Evolutionary conservation across 805 yeast species (phyloP).

Genomic region (Suhomyces sp.): DNA sequence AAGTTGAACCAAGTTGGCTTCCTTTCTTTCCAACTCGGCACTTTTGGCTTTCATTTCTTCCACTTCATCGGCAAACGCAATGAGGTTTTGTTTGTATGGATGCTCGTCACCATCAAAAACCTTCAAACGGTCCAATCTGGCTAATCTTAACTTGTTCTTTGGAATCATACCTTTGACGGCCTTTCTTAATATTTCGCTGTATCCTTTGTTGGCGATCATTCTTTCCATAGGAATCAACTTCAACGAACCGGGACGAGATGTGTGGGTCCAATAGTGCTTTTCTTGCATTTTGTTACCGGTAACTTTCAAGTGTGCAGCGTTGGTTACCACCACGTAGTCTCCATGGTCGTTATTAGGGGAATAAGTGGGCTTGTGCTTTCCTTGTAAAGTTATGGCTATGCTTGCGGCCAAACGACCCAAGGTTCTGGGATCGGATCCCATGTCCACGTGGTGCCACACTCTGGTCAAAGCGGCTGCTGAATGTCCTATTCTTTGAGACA

Average conservation of each 20-base stretch:
- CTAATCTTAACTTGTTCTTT: slow-evolving; percentile 76
- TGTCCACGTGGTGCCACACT: slow-evolving; percentile 94
- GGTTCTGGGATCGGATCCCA: slow-evolving; percentile 78
- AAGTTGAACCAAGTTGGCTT: slow-evolving; percentile 30
- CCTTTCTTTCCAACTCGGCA: slow-evolving; percentile 35
- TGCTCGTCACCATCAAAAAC: slow-evolving; percentile 84
- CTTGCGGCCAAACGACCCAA: slow-evolving; percentile 89
- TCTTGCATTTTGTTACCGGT: slow-evolving; percentile 82
- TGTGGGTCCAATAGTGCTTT: slow-evolving; percentile 86
- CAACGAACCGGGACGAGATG: slow-evolving; percentile 85
- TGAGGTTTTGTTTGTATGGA: slow-evolving; percentile 78
- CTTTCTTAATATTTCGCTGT: slow-evolving; percentile 74
- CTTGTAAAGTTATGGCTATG: slow-evolving; percentile 84
- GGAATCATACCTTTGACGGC: slow-evolving; percentile 98
- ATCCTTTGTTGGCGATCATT: slow-evolving; percentile 74
- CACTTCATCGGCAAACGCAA: slow-evolving; percentile 82
- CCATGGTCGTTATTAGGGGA: slow-evolving; percentile 79
- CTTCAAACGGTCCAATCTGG: slow-evolving; percentile 79
- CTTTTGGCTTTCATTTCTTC: slow-evolving; percentile 46
- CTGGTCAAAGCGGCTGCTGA: slow-evolving; percentile 77
- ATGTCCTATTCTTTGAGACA: slow-evolving; percentile 49
- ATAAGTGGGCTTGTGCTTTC: slow-evolving; percentile 94
- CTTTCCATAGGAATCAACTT: slow-evolving; percentile 79
- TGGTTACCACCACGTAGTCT: slow-evolving; percentile 95
- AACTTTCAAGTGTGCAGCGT: slow-evolving; percentile 75